phyloP scores from a whole-genome alignment of 202 grass and related monocot genomes.

The Carex arenaria region DNA sequence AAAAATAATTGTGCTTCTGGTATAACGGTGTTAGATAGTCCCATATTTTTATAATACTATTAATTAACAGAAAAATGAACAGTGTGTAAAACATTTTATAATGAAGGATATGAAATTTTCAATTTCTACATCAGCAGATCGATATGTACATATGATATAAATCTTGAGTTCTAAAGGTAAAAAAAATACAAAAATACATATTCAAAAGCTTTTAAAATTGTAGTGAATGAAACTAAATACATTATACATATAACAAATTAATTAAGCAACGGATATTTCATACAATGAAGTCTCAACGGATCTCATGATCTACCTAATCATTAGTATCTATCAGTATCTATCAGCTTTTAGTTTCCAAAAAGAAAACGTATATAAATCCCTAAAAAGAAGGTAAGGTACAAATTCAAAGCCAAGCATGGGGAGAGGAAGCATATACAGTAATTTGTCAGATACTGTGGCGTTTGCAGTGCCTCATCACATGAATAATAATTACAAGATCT shows the following conservation, averaged over 20 bases:
- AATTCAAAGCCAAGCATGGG: neutral
- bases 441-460: neutral
- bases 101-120: neutral
- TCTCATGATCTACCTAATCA: neutral
- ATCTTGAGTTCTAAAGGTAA: neutral
- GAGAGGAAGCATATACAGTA: neutral
- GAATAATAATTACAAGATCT: neutral
- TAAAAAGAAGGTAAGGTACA: neutral
- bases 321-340: neutral
- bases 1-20: neutral
- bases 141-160: neutral
- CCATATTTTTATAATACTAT: neutral
- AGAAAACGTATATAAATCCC: neutral
- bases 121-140: neutral
- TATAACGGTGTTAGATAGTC: neutral
- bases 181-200: neutral
- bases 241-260: neutral
- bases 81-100: neutral
- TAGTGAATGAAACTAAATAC: neutral
- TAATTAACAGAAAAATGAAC: neutral
- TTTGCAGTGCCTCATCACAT: neutral
- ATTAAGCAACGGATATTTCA: neutral
- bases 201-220: neutral
- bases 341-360: neutral
- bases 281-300: neutral